Evolutionary conservation across 1,139 yeast genomes (phyloP).

Genomic region (Kodamaea sp.): DNA sequence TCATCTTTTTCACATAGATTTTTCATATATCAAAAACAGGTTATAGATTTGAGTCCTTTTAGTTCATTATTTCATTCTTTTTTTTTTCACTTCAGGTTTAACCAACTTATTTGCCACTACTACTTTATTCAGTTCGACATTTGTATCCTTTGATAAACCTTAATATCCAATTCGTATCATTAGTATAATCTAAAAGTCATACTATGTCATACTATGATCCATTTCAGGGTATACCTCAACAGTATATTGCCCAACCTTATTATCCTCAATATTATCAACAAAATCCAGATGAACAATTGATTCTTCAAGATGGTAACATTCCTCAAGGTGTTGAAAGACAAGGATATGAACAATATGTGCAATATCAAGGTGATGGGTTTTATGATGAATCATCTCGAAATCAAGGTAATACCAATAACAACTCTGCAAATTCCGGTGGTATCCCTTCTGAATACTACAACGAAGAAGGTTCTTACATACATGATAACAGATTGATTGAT

Average conservation of each 20-base stretch:
- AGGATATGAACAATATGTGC: slow-evolving; percentile 17
- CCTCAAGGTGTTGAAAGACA: slow-evolving; percentile 13
- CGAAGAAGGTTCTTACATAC: too few relatives aligned
- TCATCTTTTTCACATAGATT: background rate
- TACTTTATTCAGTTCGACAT: background rate
- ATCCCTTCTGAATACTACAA: too few relatives aligned
- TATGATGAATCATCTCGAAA: background rate
- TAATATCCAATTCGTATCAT: background rate
- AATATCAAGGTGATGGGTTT: slow-evolving; percentile 12
- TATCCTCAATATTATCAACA: slow-evolving; percentile 33
- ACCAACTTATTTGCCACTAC: background rate
- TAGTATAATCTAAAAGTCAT: background rate
- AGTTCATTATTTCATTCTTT: slow-evolving; percentile 3
- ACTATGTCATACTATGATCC: slow-evolving; percentile 46
- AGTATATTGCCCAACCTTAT: slow-evolving; percentile 33
- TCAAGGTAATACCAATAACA: background rate
- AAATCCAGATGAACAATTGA: slow-evolving; percentile 11
- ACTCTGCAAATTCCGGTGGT: background rate
- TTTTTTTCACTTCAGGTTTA: slow-evolving; percentile 1
- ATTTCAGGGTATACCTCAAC: slow-evolving; percentile 41
- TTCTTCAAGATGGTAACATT: slow-evolving; percentile 7
- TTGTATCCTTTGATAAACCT: background rate
- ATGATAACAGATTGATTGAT: too few relatives aligned
- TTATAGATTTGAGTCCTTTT: background rate
- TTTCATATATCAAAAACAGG: background rate